phyloP scores from a whole-genome alignment of 2,329 filamentous ascomycete species.

The Pseudogymnoascus sp. region DNA sequence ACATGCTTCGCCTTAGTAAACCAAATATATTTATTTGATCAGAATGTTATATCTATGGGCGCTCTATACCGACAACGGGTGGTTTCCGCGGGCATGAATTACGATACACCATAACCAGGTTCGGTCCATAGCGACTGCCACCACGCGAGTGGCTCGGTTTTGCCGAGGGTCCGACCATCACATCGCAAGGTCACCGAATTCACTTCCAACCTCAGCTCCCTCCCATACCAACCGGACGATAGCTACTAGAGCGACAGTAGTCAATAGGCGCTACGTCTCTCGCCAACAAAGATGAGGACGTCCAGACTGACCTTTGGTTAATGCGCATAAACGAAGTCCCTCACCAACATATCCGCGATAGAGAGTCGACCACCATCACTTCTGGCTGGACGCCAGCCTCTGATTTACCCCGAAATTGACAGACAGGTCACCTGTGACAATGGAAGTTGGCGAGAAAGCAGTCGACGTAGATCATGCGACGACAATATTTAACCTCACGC shows the following conservation, averaged over 20 bases:
- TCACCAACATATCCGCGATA: not conserved
- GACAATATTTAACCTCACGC: not conserved
- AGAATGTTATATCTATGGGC: not conserved
- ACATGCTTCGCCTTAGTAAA: not conserved
- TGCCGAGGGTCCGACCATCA: not conserved
- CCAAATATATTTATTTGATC: not conserved
- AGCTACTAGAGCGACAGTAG: not conserved
- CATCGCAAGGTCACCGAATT: not conserved
- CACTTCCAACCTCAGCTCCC: not conserved
- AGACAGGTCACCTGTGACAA: not conserved
- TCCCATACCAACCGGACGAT: not conserved
- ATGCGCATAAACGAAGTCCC: not conserved
- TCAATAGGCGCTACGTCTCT: not conserved
- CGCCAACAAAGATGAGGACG: not conserved
- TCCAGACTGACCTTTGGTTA: not conserved
- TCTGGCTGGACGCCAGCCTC: not conserved
- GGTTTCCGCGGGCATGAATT: not conserved
- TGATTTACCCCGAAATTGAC: not conserved
- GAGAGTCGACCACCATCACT: not conserved
- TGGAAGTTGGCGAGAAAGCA: not conserved
- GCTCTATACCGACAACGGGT: not conserved
- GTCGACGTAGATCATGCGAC: not conserved
- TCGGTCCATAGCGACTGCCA: not conserved
- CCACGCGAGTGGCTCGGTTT: not conserved
- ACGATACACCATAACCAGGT: not conserved